Evolutionary conservation across 768 basidiomycete species (phyloP).

Genomic region (Mycena galericulata): DNA sequence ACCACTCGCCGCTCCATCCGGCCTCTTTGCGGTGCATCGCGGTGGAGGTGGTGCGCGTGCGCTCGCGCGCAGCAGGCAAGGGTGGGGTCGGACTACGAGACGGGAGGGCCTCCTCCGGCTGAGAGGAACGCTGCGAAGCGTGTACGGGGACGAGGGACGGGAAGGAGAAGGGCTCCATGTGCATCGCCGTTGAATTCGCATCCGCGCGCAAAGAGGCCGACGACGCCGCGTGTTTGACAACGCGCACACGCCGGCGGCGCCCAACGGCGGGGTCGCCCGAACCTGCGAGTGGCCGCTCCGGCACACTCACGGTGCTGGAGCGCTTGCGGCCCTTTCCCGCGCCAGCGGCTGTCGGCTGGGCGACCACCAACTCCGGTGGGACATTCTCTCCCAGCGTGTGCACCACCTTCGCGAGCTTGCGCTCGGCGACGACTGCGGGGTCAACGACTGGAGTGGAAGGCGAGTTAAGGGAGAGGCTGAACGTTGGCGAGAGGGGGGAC

Average conservation of each 20-base stretch:
- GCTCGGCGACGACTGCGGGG: constrained; percentile 18
- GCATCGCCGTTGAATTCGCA: neutral
- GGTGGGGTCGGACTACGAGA: neutral
- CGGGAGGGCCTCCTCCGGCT: no score
- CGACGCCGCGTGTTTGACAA: constrained; percentile 21
- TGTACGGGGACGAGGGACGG: constrained; percentile 18
- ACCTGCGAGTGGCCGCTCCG: neutral
- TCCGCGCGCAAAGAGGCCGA: constrained; percentile 27
- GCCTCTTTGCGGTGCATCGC: constrained; percentile 31
- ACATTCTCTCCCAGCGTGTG: constrained; percentile 35
- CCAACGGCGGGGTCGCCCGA: constrained; percentile 2
- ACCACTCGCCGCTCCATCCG: constrained; percentile 32
- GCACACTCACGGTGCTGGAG: constrained; percentile 30
- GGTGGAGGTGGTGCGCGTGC: no score
- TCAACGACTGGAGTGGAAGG: constrained; percentile 13
- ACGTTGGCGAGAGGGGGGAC: constrained; percentile 20
- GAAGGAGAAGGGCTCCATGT: constrained; percentile 31
- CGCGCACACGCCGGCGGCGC: constrained; percentile 19
- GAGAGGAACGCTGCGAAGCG: neutral
- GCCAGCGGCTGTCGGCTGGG: no score
- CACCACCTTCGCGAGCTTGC: constrained; percentile 34
- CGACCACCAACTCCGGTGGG: constrained; percentile 35
- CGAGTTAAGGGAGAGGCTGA: constrained; percentile 11
- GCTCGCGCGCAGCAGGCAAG: neutral
- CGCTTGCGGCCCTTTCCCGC: constrained; percentile 26